Conservation (phyloP, 2,329 filamentous ascomycete species). For the Blastomyces silverae region DNA sequence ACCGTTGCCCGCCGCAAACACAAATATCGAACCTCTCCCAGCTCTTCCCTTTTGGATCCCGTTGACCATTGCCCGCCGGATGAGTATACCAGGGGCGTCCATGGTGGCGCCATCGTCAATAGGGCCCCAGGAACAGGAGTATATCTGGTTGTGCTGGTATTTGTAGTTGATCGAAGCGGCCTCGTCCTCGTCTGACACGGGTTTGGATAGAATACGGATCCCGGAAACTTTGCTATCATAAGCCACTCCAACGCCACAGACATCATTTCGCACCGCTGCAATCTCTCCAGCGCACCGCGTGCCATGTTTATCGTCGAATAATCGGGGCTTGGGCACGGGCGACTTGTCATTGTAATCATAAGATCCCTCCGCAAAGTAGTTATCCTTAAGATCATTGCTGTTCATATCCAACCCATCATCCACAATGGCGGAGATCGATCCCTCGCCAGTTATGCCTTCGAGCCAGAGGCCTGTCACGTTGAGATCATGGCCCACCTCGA, state of each 20-base stretch:
- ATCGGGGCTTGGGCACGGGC: conserved; percentile 69
- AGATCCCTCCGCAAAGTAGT: conserved; percentile 88
- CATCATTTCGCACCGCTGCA: conserved; percentile 81
- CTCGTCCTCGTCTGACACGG: conserved; percentile 88
- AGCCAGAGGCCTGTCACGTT: conserved; percentile 95
- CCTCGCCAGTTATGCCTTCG: conserved; percentile 81
- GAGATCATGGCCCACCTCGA: conserved; percentile 78
- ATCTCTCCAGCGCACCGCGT: conserved; percentile 94
- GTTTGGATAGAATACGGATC: conserved; percentile 83
- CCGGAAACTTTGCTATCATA: conserved; percentile 87
- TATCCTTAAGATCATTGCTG: conserved; percentile 82
- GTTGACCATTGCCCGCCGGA: conserved; percentile 83
- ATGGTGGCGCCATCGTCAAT: conserved; percentile 89
- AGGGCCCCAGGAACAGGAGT: conserved; percentile 97
- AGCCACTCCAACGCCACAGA: conserved; percentile 92
- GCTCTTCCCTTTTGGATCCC: conserved; percentile 80
- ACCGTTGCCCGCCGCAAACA: conserved; percentile 95
- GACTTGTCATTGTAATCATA: conserved; percentile 91
- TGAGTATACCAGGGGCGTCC: conserved; percentile 86
- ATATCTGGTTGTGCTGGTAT: conserved; percentile 87
- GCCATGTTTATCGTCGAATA: conserved; percentile 81
- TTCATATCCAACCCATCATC: conserved; percentile 96
- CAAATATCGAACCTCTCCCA: conserved; percentile 83
- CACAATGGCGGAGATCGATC: conserved; percentile 84
- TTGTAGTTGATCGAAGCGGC: conserved; percentile 88